These are phyloP conservation scores for Torulaspora globosa DNA, from an alignment of 1,139 yeast genomes.

Conservation along the genomic window DNA sequence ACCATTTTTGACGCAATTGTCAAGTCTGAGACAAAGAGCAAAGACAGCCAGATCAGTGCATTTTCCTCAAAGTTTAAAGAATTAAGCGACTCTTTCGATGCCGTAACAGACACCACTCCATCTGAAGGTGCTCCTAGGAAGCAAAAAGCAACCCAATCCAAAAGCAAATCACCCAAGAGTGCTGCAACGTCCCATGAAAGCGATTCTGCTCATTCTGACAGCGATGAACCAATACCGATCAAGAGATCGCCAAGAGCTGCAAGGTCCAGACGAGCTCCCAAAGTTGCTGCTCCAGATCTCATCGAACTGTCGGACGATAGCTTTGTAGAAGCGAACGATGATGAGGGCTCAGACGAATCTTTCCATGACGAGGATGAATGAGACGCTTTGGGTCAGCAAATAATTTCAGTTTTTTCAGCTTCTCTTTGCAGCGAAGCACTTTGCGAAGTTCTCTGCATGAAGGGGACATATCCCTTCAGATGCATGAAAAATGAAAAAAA, in stretches of 20 bases:
- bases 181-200: slow-evolving; percentile 25
- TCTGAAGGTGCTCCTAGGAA: not conserved
- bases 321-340: slow-evolving; percentile 30
- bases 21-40: slow-evolving; percentile 17
- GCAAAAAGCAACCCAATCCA: not conserved
- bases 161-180: slow-evolving; percentile 4
- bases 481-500: slow-evolving; percentile 1
- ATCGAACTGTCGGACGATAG: slow-evolving; percentile 33
- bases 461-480: slow-evolving; percentile 4
- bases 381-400: not conserved
- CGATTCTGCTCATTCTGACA: slow-evolving; percentile 24
- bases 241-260: slow-evolving; percentile 28
- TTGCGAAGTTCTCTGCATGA: slow-evolving; percentile 7
- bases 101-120: slow-evolving; percentile 12
- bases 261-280: slow-evolving; percentile 28
- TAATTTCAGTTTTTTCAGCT: not conserved
- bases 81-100: slow-evolving; percentile 29
- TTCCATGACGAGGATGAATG: slow-evolving; percentile 21
- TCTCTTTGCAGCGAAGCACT: not conserved
- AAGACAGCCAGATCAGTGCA: slow-evolving; percentile 29
- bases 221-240: slow-evolving; percentile 20
- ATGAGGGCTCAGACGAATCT: slow-evolving; percentile 27
- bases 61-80: slow-evolving; percentile 35
- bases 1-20: slow-evolving; percentile 22
- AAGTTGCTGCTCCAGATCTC: slow-evolving; percentile 23